Evolutionary conservation across 1,139 yeast genomes (phyloP).

Genomic region (Taiozyma sp.): DNA sequence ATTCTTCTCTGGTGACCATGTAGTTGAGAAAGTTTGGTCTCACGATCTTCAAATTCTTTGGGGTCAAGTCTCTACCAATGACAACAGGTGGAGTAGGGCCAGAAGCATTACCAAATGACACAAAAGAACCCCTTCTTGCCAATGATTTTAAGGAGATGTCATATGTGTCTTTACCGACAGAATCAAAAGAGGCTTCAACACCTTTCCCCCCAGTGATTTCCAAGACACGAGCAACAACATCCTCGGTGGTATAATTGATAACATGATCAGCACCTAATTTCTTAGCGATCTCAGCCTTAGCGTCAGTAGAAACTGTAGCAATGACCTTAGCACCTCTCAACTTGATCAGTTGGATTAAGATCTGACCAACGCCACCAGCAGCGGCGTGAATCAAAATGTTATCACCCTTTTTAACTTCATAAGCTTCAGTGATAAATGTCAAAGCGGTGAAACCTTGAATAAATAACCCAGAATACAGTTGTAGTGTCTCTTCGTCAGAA

Average conservation of each 20-base stretch:
- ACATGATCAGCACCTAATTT: slow-evolving; percentile 69
- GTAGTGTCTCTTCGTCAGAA: slow-evolving; percentile 40
- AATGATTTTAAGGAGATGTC: slow-evolving; percentile 57
- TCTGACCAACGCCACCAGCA: slow-evolving; percentile 74
- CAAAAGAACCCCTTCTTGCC: slow-evolving; percentile 67
- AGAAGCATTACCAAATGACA: slow-evolving; percentile 79
- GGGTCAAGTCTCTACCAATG: slow-evolving; percentile 38
- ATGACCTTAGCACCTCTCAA: slow-evolving; percentile 71
- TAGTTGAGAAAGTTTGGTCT: slow-evolving; percentile 64
- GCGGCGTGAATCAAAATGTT: slow-evolving; percentile 80
- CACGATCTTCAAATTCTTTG: slow-evolving; percentile 55
- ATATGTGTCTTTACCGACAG: slow-evolving; percentile 77
- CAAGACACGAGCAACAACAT: slow-evolving; percentile 50
- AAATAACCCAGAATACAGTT: slow-evolving; percentile 53
- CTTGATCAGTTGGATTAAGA: slow-evolving; percentile 58
- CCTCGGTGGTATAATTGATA: slow-evolving; percentile 53
- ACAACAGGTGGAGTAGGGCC: slow-evolving; percentile 74
- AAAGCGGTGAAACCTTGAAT: slow-evolving; percentile 79
- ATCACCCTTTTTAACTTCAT: slow-evolving; percentile 63
- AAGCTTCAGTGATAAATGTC: slow-evolving; percentile 61
- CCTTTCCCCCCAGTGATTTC: slow-evolving; percentile 71
- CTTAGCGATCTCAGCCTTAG: slow-evolving; percentile 55
- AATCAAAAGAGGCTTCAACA: slow-evolving; percentile 68
- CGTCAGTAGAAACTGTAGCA: slow-evolving; percentile 76
- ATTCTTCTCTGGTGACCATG: slow-evolving; percentile 48